These are phyloP conservation scores for Alternaria triticina DNA, from an alignment of 2,329 filamentous ascomycete species.

Conservation along the genomic window DNA sequence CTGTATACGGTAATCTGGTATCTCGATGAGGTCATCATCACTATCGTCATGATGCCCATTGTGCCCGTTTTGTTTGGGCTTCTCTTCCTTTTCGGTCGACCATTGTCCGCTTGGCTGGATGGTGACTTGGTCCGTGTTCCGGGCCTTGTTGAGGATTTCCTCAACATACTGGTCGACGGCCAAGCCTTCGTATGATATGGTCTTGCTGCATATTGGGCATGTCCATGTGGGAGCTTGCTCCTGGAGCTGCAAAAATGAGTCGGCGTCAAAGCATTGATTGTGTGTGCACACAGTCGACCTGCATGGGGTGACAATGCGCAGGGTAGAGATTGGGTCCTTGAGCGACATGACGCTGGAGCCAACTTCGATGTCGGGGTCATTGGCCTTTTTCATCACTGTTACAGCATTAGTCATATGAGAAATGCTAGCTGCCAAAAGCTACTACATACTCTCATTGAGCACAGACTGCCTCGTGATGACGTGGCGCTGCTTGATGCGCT, in stretches of 20 bases:
- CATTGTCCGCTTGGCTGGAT: conserved; percentile 88
- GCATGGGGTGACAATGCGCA: conserved; percentile 80
- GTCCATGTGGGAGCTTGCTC: conserved; percentile 96
- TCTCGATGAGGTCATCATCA: conserved; percentile 55
- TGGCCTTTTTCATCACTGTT: conserved; percentile 77
- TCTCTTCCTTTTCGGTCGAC: conserved; percentile 58
- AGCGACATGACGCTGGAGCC: conserved; percentile 88
- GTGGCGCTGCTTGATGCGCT: conserved; percentile 68
- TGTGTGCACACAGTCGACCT: conserved; percentile 82
- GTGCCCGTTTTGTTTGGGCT: conserved; percentile 45
- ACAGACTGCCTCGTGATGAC: conserved; percentile 83
- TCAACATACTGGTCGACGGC: conserved; percentile 92
- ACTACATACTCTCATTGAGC: conserved; percentile 73
- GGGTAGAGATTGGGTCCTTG: conserved; percentile 89
- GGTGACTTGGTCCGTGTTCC: conserved; percentile 79
- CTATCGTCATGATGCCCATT: conserved; percentile 50
- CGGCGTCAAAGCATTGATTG: conserved; percentile 93
- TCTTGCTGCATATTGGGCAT: conserved; percentile 92
- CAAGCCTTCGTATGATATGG: conserved; percentile 78
- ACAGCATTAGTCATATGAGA: conserved; percentile 7
- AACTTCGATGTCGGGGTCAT: conserved; percentile 87
- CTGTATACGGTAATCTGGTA: conserved; percentile 48
- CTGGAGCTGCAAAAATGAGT: conserved; percentile 89
- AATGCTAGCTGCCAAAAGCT: not conserved
- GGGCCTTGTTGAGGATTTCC: conserved; percentile 80